These are phyloP conservation scores for Hysterangium stoloniferum DNA, from an alignment of 768 basidiomycete species.

Conservation along the genomic window DNA sequence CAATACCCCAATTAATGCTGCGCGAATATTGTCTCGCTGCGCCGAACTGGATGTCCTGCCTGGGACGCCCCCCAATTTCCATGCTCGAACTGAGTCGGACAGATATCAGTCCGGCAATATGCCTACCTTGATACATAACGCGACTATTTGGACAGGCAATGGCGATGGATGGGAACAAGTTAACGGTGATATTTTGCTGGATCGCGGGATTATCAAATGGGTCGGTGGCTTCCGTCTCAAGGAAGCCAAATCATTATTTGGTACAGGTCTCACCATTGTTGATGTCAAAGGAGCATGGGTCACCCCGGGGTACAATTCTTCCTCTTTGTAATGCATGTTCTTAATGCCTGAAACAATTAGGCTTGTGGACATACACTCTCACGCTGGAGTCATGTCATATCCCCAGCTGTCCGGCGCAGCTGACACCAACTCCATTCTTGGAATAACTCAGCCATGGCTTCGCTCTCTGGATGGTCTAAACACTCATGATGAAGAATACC, in stretches of 20 bases:
- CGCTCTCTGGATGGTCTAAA: conserved; percentile 67
- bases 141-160: conserved; percentile 75
- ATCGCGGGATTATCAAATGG: conserved; percentile 57
- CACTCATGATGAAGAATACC: conserved; percentile 60
- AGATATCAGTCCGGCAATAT: conserved; percentile 57
- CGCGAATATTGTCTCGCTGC: background rate
- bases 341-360: conserved; percentile 6
- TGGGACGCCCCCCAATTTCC: conserved; percentile 40
- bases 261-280: conserved; percentile 38
- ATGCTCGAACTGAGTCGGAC: conserved; percentile 48
- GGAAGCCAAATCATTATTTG: conserved; percentile 21
- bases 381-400: conserved; percentile 34
- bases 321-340: conserved; percentile 1
- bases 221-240: conserved; percentile 38
- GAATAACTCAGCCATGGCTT: conserved; percentile 52
- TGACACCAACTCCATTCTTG: conserved; percentile 51
- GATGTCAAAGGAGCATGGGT: conserved; percentile 70
- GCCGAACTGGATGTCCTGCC: conserved; percentile 20
- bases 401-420: conserved; percentile 30
- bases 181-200: conserved; percentile 58
- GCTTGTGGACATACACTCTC: conserved; percentile 42
- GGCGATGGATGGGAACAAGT: conserved; percentile 61
- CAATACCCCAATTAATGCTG: background rate
- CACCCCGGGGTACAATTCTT: conserved; percentile 50
- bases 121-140: conserved; percentile 62